Conservation (phyloP, 345 rosid genomes). For the Citrus mangshanensis region DNA sequence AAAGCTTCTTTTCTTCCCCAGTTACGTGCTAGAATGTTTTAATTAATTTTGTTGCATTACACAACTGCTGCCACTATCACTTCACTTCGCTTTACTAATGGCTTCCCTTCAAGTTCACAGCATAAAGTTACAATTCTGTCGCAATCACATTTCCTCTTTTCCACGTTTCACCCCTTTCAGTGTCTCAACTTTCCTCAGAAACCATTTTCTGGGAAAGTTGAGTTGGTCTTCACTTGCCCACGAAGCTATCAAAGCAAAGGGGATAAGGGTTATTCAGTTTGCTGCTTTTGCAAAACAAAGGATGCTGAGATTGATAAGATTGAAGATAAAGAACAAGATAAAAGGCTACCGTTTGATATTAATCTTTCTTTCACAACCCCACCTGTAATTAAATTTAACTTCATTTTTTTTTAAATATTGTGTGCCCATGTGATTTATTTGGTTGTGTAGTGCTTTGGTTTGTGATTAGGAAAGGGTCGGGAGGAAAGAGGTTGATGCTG, state of each 20-base stretch:
- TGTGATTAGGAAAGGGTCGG: conserved; percentile 55
- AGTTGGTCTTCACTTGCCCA: conserved; percentile 8
- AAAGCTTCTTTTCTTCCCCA: not conserved
- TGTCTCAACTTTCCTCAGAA: conserved; percentile 22
- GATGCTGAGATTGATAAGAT: conserved; percentile 29
- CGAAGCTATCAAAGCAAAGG: conserved; percentile 16
- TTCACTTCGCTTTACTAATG: conserved; percentile 7
- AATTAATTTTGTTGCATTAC: not conserved
- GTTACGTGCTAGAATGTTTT: not conserved
- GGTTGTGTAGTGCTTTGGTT: not conserved
- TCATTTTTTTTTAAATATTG: not conserved
- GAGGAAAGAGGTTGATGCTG: conserved; percentile 72
- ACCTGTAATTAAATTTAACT: conserved; percentile 38
- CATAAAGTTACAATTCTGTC: conserved; percentile 13
- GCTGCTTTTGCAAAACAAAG: conserved; percentile 34
- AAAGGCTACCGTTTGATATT: conserved; percentile 71
- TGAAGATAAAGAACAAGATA: conserved; percentile 24
- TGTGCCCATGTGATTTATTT: not conserved
- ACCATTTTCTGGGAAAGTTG: conserved; percentile 22
- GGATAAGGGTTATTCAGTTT: conserved; percentile 16
- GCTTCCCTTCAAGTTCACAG: conserved; percentile 28
- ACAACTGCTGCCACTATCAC: not conserved
- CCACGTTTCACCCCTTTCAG: conserved; percentile 15
- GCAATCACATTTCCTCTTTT: not conserved
- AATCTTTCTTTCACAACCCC: conserved; percentile 78